Base-by-base conservation (phyloP, 345 rosid species). In the Gossypium raimondii region DNA sequence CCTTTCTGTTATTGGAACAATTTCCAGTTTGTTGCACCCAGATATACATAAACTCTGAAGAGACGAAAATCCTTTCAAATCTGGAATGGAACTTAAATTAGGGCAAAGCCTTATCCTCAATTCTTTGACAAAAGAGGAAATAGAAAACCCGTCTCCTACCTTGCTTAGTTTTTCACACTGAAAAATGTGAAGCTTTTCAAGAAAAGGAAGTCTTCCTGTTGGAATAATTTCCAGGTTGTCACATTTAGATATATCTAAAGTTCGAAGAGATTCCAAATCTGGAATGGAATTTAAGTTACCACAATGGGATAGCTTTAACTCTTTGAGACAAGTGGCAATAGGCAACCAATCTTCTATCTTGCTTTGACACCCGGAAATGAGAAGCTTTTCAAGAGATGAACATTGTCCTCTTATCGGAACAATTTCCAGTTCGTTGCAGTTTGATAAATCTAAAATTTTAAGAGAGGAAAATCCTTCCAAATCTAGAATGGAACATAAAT, bases 21-120 rank as follows among this genome's bases (percentile, higher is more conserved):
- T 3, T 18, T 56, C 27, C 60, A 56, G 4, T 2, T 56, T 9
- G 13, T 8, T 0, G 27, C 60, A 56, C 0, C 0, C 0, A 0
- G 0, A 18, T 0, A 56, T 1, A 18, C 2, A 1, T 8, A 56
- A n/a, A 8, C 0, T 56, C 2, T 11, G 60, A 56, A 56, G 24
- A 55, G 59, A 55, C 3, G 24, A 0, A 18, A 55, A 55, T 18
- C 59, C 11, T 9, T 18, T 2, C 11, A 56, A 18, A 56, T 56
- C 60, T 20, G 60, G 60, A 56, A 9, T 56, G 11, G 11, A 56
- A 18, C 60, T 56, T 56, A 56, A 18, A 29, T 29, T 29, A 29
- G 1, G 34, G 5, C 34, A 29, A 29, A 3, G 5, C 1, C 34
- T 29, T 29, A 29, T 0, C 0, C 5, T 3, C 1, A 29, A 29